Evolutionary conservation across 306 rosid species (phyloP).

Genomic region (Begonia masoniana): DNA sequence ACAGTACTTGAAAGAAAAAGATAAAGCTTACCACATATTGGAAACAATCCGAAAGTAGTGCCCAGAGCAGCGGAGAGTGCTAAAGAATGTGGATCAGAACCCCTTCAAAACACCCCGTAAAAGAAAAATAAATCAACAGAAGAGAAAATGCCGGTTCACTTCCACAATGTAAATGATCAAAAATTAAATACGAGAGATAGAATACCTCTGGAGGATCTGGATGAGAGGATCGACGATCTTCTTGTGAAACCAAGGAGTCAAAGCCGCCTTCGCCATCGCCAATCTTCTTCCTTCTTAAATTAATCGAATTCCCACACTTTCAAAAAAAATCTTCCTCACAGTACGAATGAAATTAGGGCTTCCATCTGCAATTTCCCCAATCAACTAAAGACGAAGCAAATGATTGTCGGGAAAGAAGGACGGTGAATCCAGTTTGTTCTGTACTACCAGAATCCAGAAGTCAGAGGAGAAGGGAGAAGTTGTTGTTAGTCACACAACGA

Average conservation of each 20-base stretch:
- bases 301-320: too few species aligned
- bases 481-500: too few species aligned
- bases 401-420: too few species aligned
- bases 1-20: not conserved
- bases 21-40: conserved; percentile 54
- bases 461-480: too few species aligned
- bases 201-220: conserved; percentile 56
- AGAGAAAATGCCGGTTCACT: not conserved
- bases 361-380: too few species aligned
- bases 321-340: too few species aligned
- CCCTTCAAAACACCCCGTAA: conserved; percentile 28
- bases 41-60: conserved; percentile 75
- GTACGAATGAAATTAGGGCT: too few species aligned
- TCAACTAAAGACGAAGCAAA: too few species aligned
- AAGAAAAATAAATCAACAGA: not conserved
- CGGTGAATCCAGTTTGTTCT: too few species aligned
- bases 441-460: too few species aligned
- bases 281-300: too few species aligned
- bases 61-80: conserved; percentile 93
- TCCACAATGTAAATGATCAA: too few species aligned
- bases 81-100: conserved; percentile 75
- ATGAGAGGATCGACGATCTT: conserved; percentile 66
- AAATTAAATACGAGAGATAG: not conserved
- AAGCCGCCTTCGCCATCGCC: conserved; percentile 15
- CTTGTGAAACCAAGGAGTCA: conserved; percentile 40